Base-by-base conservation (phyloP, 2,329 filamentous ascomycete species). In the Penicillium glabrum region DNA sequence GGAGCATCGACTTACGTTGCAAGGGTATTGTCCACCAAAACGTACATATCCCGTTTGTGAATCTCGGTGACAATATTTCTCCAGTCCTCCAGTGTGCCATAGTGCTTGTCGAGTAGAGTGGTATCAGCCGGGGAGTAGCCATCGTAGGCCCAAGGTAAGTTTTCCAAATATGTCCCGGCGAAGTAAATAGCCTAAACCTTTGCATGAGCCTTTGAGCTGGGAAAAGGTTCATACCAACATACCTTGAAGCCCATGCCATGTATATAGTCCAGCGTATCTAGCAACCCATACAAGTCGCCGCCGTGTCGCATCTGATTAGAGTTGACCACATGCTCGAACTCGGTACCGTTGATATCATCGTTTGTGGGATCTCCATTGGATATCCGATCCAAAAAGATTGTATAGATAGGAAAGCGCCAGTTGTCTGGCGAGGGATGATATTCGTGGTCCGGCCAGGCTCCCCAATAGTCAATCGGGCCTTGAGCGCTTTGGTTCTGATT, bases 401-500 rank as follows among this genome's bases (percentile, higher is more conserved):
- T 86, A 67, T 89, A 89, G 65, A 87, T 83, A 0, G 86, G 86
- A 59, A 88, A 81, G 26, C 86, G 79, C 86, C 86, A 89, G 62
- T 84, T 88, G 0, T 75, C 68, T 1, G 86, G 86, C 21, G 85
- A 87, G 0, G 76, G 72, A 21, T 73, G 68, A 61, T 83, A 87
- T 23, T 60, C 66, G 47, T 85, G 82, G 60, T 79, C 73, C 16
- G 72, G 73, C 81, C 83, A 82, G 74, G 79, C 72, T 58, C 84
- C 81, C 67, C 74, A 81, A 69, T 88, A 89, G 45, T 88, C 79
- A 39, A 82, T 71, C 1, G 85, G 83, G 51, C 79, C 69, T 11
- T 68, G 77, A n/a, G 86, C 84, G 46, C 77, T 73, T 63, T 80
- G 65, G 69, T 88, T 87, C 60, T 78, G 76, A 69, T 88, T 88